Evolutionary conservation across 306 rosid species (phyloP).

Genomic region (Sechiopsis laciniata): DNA sequence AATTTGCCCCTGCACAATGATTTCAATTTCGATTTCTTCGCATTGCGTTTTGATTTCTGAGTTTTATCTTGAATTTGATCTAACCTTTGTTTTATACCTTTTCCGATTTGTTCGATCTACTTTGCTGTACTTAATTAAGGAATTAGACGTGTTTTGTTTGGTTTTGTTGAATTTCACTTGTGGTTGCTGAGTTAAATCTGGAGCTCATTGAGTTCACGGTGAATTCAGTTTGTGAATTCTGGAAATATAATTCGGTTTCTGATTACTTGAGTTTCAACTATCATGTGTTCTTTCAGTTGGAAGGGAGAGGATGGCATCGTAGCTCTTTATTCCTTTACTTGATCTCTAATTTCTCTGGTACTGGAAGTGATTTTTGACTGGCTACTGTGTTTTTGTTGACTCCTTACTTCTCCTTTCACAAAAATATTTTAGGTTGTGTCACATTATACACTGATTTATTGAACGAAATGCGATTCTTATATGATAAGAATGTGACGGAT

Average conservation of each 20-base stretch:
- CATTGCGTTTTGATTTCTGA: neutral
- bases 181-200: neutral
- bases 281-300: neutral
- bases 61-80: slow-evolving; percentile 2
- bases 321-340: neutral
- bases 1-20: slow-evolving; percentile 12
- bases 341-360: neutral
- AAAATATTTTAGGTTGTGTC: neutral
- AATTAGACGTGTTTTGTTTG: neutral
- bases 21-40: neutral
- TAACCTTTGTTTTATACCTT: neutral
- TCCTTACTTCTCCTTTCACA: neutral
- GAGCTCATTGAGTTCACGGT: neutral
- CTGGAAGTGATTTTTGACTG: neutral
- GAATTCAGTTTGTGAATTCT: neutral
- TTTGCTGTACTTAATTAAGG: neutral
- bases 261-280: neutral
- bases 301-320: neutral
- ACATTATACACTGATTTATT: neutral
- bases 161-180: neutral
- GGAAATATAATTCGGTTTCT: neutral
- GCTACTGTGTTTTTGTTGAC: slow-evolving; percentile 9
- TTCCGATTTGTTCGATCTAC: neutral
- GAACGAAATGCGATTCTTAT: neutral
- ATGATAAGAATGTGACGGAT: neutral